Conservation (phyloP, 306 rosid species). For the Malus domestica region ASM211411v1 NC_041803.1:16196001-16196500, state of each 20-base stretch:
- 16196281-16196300: not conserved
- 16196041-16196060: conserved; percentile 6
- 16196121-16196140: conserved; percentile 32
- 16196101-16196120: conserved; percentile 36
- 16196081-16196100: conserved; percentile 20
- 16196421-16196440: too few species aligned
- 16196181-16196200: conserved; percentile 46
- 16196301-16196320: not conserved
- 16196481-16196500: too few species aligned
- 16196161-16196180: conserved; percentile 50
- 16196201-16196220: conserved; percentile 10
- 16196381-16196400: too few species aligned
- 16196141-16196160: conserved; percentile 44
- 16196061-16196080: conserved; percentile 36
- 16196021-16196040: not conserved
- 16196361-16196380: too few species aligned
- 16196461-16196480: too few species aligned
- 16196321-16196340: not conserved
- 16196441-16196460: too few species aligned
- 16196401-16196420: too few species aligned
- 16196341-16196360: not conserved
- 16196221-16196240: not conserved
- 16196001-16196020: not conserved
- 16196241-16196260: not conserved
- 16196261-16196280: not conserved